Evolutionary conservation across 2,329 filamentous ascomycete species (phyloP).

Genomic region (Fusarium irregulare): DNA sequence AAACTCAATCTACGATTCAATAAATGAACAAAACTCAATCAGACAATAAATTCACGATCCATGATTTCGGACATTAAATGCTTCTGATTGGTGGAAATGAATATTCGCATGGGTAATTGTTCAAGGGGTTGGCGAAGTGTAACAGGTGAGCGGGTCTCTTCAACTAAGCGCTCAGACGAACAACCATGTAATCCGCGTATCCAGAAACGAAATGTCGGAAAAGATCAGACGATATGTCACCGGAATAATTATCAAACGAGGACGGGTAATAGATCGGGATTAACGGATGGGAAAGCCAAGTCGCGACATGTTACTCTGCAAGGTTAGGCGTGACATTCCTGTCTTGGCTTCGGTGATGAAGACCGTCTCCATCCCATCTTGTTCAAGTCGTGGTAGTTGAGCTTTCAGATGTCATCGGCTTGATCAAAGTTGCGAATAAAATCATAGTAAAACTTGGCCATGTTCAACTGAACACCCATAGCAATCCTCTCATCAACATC

Average conservation of each 20-base stretch:
- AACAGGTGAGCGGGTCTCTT: conserved; percentile 42
- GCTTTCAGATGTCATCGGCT: neutral
- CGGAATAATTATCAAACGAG: neutral
- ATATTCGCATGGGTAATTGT: conserved; percentile 29
- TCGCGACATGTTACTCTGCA: neutral
- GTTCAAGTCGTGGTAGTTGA: no score
- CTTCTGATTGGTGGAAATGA: conserved; percentile 40
- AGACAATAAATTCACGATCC: neutral
- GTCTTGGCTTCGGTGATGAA: neutral
- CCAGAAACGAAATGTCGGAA: conserved; percentile 2
- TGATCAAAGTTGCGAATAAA: conserved; percentile 19
- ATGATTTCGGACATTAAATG: neutral
- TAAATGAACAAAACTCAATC: conserved; percentile 8
- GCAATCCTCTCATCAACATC: conserved; percentile 19
- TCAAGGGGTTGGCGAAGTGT: conserved; percentile 18
- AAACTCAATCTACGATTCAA: conserved; percentile 11
- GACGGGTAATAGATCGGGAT: neutral
- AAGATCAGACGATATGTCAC: conserved; percentile 22
- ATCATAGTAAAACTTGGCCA: conserved; percentile 20
- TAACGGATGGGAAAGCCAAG: neutral
- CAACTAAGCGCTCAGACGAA: neutral
- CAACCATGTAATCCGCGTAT: neutral
- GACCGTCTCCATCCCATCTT: no score
- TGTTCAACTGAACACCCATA: conserved; percentile 16
- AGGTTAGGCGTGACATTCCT: neutral